phyloP scores from a whole-genome alignment of 2,329 filamentous ascomycete species.

The Podosphaera fusca region DNA sequence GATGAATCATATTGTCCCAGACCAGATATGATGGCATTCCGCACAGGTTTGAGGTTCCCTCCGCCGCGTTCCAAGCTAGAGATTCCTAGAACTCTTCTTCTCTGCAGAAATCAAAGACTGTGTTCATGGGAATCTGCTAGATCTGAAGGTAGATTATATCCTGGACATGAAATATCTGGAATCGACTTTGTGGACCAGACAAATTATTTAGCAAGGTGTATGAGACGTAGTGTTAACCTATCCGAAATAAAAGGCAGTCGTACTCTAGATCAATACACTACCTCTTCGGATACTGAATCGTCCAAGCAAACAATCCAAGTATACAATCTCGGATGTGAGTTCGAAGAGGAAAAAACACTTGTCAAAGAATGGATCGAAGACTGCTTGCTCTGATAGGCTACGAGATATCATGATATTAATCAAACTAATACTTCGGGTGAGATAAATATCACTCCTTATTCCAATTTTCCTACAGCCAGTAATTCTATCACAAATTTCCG shows the following conservation, averaged over 20 bases:
- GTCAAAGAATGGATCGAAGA: slow-evolving; percentile 7
- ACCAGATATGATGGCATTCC: slow-evolving; percentile 3
- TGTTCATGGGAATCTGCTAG: background rate
- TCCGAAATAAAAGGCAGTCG: slow-evolving; percentile 3
- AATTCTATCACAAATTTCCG: no score
- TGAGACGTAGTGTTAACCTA: slow-evolving; percentile 10
- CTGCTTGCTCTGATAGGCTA: no score
- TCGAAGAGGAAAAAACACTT: slow-evolving; percentile 1
- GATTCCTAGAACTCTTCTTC: slow-evolving; percentile 10
- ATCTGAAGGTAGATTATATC: no score
- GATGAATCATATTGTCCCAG: background rate
- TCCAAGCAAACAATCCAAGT: slow-evolving; percentile 2
- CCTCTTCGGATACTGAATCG: background rate
- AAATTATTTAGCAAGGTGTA: slow-evolving; percentile 7
- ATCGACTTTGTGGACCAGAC: slow-evolving; percentile 6
- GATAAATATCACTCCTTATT: no score
- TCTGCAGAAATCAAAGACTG: slow-evolving; percentile 2
- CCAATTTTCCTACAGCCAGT: no score
- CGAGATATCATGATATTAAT: no score
- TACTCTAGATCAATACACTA: background rate
- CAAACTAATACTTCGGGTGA: no score
- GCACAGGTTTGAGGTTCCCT: slow-evolving; percentile 10
- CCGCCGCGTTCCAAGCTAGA: slow-evolving; percentile 6
- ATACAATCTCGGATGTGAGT: background rate
- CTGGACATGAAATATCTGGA: background rate